Base-by-base conservation (phyloP, 805 yeast genomes). In the Ogataea polymorpha region DNA sequence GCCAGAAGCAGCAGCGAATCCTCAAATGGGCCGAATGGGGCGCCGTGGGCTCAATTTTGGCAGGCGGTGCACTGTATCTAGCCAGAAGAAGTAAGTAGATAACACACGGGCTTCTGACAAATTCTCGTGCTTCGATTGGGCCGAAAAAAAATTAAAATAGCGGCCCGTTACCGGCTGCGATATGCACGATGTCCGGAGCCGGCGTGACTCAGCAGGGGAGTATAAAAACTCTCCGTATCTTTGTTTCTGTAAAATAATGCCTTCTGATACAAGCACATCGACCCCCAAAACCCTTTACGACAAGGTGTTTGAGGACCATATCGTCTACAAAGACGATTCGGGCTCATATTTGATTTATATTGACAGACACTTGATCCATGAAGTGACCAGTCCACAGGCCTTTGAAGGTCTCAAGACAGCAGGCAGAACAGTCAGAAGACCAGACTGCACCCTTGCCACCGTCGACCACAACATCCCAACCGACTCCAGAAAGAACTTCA, bases 351-450 rank as follows among this genome's bases (percentile, higher is more conserved):
- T 93, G 48, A 67, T 93, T 46, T 93, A 87, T 67, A 91, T 93
- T 45, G 99, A 93, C 68, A 86, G 99, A 68, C 99, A 93, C 66
- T 74, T 93, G 53, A 96, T 93, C 37, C 99, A 93, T 66, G 99
- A 93, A 70, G 99, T 93, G 39, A 93, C 99, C 2, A 91, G 98
- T 21, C 99, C 99, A 25, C 99, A 93, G 68, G 99, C 99, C 9
- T 93, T 93, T 61, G 99, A 93, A 70, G 99, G 99, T 37, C 76
- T 93, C 56, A 77, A 74, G 49, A 84, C 80, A 58, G 96, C 97
- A 12, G 86, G 84, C 35, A 82, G 99, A 72, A 63, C 65, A 44
- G 96, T 93, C 39, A 84, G 99, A 74, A 80, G 99, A 71, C 71
- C 74, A 7, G 96, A 90, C 66, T 86, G 96, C 70, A 88, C 97